Evolutionary conservation across 352 stramenopile species (phyloP), one percentile per base, ranked within the genome.

Genomic region (Globisporangium iwayamae): DNA sequence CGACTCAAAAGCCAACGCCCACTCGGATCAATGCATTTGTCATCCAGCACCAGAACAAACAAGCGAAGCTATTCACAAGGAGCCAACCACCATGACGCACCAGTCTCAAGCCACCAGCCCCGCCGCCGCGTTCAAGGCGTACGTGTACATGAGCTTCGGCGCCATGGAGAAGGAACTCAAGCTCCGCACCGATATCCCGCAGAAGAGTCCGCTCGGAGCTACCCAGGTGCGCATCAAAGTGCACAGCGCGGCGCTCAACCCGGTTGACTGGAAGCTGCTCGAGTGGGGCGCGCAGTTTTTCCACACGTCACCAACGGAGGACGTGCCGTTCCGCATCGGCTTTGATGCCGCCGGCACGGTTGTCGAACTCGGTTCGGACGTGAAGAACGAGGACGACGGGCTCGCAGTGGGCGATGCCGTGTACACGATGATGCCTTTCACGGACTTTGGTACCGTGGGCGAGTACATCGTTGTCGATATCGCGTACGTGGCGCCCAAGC

Each of bases 291-390:
- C 41, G 10, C 10, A 38, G 20, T 58, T 73, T 41, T 69, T 75
- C 43, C 43, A 45, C 34, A 63, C 43, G 4, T 46, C 56, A 13
- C 69, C 72, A 18, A 68, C 67, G 2, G 18, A 18, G 0, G 69
- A 81, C 38, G 63, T 69, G 6, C 77, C 73, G 18, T 69, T 75
- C 56, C 48, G 63, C n/a, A 56, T 75, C 38, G 79, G 79, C 54
- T 71, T 72, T 13, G 36, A 41, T 13, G 36, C 36, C 7, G 36
- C 36, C 11, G 36, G 36, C 36, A 41, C 36, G 7, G 36, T 41
- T 9, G 36, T 41, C 7, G 36, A 41, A 10, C 36, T 41, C 36
- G 36, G 36, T 9, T 41, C 36, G 36, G 36, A 41, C 36, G 36
- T 13, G 5, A 10, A 41, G 2, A 28, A 28, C 25, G 25, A 2